Percentiles rank a stretch among this genome's conserved stretches.
Conservation (phyloP, 495 filamentous ascomycete species). For the Penicillium dipodomyicola region DNA sequence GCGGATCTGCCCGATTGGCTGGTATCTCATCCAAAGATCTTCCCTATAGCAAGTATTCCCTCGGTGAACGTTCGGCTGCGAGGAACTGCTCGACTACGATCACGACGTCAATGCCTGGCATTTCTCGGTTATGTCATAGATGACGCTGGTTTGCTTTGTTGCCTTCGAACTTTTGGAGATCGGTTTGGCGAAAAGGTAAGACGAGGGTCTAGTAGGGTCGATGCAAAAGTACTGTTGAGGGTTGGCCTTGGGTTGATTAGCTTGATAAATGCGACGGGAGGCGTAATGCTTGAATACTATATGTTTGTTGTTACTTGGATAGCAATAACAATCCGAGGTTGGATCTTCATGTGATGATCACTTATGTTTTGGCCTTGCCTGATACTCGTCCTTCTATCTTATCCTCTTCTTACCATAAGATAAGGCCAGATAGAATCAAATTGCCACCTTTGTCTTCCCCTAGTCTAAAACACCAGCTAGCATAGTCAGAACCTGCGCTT, state of each 20-base stretch:
- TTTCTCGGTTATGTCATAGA: constrained; percentile 14
- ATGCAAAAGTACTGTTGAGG: not conserved
- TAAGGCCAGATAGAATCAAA: too few relatives aligned
- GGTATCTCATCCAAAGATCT: constrained; percentile 13
- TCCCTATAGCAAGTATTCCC: constrained; percentile 24
- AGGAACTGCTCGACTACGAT: constrained; percentile 28
- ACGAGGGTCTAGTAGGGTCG: not conserved
- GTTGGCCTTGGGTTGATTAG: not conserved
- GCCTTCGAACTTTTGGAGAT: constrained; percentile 18
- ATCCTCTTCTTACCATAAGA: not conserved
- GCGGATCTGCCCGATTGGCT: constrained; percentile 15
- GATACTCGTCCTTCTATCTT: not conserved
- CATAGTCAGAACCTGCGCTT: constrained; percentile 24
- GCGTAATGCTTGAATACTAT: constrained; percentile 18
- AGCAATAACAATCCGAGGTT: not conserved
- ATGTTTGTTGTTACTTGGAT: constrained; percentile 10
- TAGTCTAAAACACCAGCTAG: constrained; percentile 8
- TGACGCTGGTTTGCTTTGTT: constrained; percentile 19
- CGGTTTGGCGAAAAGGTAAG: constrained; percentile 21
- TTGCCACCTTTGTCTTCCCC: too few relatives aligned
- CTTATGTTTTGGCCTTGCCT: not conserved
- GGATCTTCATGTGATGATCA: not conserved
- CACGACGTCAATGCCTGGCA: constrained; percentile 12
- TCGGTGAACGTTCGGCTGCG: constrained; percentile 26
- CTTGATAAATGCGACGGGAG: constrained; percentile 18